Evolutionary conservation across 2,329 filamentous ascomycete species (phyloP).

Genomic region (Aspergillus tanneri): DNA sequence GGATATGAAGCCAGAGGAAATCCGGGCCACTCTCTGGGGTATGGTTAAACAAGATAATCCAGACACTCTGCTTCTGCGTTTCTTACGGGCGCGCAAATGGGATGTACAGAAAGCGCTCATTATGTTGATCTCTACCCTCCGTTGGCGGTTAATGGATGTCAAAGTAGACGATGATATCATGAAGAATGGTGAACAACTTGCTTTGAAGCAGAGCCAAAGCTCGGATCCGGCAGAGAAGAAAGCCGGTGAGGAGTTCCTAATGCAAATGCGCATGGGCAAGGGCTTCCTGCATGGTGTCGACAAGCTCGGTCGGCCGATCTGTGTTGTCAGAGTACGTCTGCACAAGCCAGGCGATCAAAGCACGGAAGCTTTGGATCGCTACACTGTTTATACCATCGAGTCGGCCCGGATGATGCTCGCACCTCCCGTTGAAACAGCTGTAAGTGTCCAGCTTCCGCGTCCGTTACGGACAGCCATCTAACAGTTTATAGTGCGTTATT

Average conservation of each 20-base stretch:
- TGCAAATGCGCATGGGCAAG: constrained; percentile 85
- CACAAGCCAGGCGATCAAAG: constrained; percentile 81
- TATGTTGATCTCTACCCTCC: constrained; percentile 92
- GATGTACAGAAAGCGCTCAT: constrained; percentile 88
- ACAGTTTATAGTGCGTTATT: constrained; percentile 68
- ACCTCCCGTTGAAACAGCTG: constrained; percentile 84
- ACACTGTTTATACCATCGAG: constrained; percentile 92
- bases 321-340: constrained; percentile 76
- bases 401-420: constrained; percentile 80
- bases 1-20: constrained; percentile 71
- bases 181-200: constrained; percentile 68
- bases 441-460: constrained; percentile 50
- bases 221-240: constrained; percentile 63
- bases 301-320: constrained; percentile 80
- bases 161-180: constrained; percentile 89
- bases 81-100: constrained; percentile 90
- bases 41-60: constrained; percentile 97
- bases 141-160: constrained; percentile 81
- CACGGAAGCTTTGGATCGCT: constrained; percentile 78
- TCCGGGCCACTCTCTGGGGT: constrained; percentile 80
- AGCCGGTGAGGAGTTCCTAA: constrained; percentile 72
- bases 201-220: constrained; percentile 61
- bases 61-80: constrained; percentile 77
- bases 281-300: constrained; percentile 88
- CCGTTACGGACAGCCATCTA: constrained; percentile 14